Percentiles rank a stretch among this genome's conserved stretches.
Conservation (phyloP, 2,329 filamentous ascomycete species). For the Macrophomina pseudophaseolina region DNA sequence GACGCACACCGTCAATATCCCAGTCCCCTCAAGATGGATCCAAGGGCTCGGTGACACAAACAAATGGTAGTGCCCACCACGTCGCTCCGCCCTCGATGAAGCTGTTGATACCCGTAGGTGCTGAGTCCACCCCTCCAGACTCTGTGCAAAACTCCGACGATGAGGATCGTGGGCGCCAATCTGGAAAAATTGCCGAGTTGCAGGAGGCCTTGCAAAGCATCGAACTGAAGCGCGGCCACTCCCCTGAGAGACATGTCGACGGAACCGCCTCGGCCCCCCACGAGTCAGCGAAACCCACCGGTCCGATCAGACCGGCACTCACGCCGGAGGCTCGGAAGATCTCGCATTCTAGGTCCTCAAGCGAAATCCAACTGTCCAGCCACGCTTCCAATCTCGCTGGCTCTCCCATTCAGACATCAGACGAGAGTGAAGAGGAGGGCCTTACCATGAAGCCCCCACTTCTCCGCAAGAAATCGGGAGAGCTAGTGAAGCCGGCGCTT, state of each 20-base stretch:
- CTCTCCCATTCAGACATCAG: slow-evolving; percentile 50
- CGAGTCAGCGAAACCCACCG: slow-evolving; percentile 29
- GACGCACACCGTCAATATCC: slow-evolving; percentile 60
- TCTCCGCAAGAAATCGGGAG: slow-evolving; percentile 97
- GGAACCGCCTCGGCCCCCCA: slow-evolving; percentile 31
- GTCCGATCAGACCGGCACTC: slow-evolving; percentile 44
- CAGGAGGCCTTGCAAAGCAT: slow-evolving; percentile 84
- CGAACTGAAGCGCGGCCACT: slow-evolving; percentile 66
- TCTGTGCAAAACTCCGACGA: slow-evolving; percentile 82
- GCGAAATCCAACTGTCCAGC: slow-evolving; percentile 59
- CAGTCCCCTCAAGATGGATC: slow-evolving; percentile 35
- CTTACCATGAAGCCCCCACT: slow-evolving; percentile 77
- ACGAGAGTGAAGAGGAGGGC: slow-evolving; percentile 59
- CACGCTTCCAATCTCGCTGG: slow-evolving; percentile 44
- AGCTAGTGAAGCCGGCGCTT: slow-evolving; percentile 90
- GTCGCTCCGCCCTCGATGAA: slow-evolving; percentile 60
- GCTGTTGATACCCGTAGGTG: slow-evolving; percentile 71
- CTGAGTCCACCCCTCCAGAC: slow-evolving; percentile 89
- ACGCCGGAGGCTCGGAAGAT: slow-evolving; percentile 64
- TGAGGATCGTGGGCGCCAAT: slow-evolving; percentile 66
- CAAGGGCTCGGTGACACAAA: slow-evolving; percentile 38
- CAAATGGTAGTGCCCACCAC: slow-evolving; percentile 66
- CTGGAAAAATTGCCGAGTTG: slow-evolving; percentile 65
- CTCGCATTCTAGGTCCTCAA: slow-evolving; percentile 64
- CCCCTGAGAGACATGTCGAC: slow-evolving; percentile 52